Base-by-base conservation (phyloP, 805 yeast species). In the Candida alai region DNA sequence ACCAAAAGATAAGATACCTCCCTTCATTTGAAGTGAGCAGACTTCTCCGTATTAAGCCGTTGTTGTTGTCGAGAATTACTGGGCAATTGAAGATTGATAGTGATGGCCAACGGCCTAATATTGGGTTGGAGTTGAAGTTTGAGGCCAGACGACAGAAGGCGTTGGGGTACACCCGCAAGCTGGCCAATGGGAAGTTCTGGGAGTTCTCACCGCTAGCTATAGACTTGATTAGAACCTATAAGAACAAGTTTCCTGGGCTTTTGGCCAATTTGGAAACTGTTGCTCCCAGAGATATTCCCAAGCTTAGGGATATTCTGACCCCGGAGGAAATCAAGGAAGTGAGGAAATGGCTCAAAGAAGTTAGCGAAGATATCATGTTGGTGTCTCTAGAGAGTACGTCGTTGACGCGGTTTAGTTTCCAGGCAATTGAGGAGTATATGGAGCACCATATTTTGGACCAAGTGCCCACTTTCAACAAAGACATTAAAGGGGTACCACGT, bases 61-160 rank as follows among this genome's bases (percentile, higher is more conserved):
- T 82, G 23, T 75, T 85, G 41, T 67, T 93, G 40, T 80, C 95
- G 2, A 81, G 75, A 51, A 71, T 93, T 28, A 83, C 96, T 0
- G 80, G 96, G 6, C 74, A 77, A 6, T 84, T 66, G 47, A 59
- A 81, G 64, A 67, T 89, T 40, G 71, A 67, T 19, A 77, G 73
- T 40, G 68, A 69, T 14, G 43, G 48, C 6, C 74, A 65, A 43
- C 71, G 73, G 43, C 49, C 70, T 7, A 83, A 89, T 51, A 66
- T 93, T 48, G 97, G 97, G 14, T 65, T 93, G 43, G 84, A 82
- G 37, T 68, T 93, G 56, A 89, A 89, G 60, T 84, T 80, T 58
- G 96, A 89, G 44, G 75, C 76, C 15, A 75, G 76, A 40, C 76
- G 87, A 46, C 73, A 76, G 49, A 90, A 90, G 58, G 97, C 86